Percentiles rank a stretch among this genome's conserved stretches.
These are phyloP conservation scores for Karstenula rhodostoma DNA, from an alignment of 2,329 filamentous ascomycete genomes.

Conservation along the genomic window DNA sequence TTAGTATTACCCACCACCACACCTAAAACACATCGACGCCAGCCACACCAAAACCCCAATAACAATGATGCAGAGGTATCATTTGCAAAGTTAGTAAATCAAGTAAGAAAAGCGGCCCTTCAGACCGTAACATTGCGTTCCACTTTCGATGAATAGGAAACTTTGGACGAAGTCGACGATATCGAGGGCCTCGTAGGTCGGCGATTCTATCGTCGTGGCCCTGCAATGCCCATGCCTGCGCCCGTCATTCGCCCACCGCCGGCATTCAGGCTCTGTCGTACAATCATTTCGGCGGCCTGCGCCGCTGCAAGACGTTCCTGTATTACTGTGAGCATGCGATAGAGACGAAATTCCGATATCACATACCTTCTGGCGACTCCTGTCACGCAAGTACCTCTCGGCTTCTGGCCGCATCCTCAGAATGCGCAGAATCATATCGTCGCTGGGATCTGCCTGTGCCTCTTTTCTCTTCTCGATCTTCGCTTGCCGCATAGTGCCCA, in stretches of 20 bases:
- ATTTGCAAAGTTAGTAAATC: conserved; percentile 5
- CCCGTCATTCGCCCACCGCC: conserved; percentile 61
- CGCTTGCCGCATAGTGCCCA: conserved; percentile 94
- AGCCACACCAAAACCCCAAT: conserved; percentile 1
- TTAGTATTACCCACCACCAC: not conserved
- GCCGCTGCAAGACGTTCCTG: conserved; percentile 84
- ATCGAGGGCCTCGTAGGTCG: conserved; percentile 13
- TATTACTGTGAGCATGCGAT: conserved; percentile 3
- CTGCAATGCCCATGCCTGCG: conserved; percentile 20
- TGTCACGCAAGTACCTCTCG: conserved; percentile 82
- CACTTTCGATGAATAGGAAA: not conserved
- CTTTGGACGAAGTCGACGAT: not conserved
- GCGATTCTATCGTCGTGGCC: conserved; percentile 19
- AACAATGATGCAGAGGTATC: conserved; percentile 15
- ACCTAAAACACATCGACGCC: not conserved
- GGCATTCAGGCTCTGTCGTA: conserved; percentile 83
- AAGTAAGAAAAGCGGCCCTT: not conserved
- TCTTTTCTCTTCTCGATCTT: conserved; percentile 97
- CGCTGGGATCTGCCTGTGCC: conserved; percentile 93
- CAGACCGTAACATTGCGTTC: not conserved
- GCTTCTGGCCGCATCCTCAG: conserved; percentile 95
- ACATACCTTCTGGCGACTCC: conserved; percentile 80
- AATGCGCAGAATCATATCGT: conserved; percentile 97
- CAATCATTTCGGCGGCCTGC: conserved; percentile 91
- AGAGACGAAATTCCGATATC: not conserved